Evolutionary conservation across 2,329 filamentous ascomycete genomes (phyloP).

Genomic region (Ustilaginoidea virens): DNA sequence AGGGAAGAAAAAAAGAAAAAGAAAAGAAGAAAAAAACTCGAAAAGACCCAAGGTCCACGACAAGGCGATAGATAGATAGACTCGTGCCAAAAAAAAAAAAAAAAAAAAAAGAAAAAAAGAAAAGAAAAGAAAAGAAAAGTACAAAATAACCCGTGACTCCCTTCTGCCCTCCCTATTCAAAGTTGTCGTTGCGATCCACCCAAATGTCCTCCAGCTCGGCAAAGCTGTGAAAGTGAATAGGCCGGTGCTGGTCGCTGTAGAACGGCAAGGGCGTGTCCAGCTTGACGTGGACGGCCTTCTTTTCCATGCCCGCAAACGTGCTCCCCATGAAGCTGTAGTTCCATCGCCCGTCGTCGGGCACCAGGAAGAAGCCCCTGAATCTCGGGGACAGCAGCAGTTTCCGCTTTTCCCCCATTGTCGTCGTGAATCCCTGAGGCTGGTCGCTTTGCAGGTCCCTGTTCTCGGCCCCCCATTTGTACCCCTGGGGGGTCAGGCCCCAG

Average conservation of each 20-base stretch:
- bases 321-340: slow-evolving; percentile 98
- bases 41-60: too few relatives aligned
- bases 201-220: slow-evolving; percentile 93
- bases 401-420: slow-evolving; percentile 85
- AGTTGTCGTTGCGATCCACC: slow-evolving; percentile 85
- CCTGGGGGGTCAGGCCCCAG: slow-evolving; percentile 80
- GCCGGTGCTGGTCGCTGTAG: slow-evolving; percentile 84
- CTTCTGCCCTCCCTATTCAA: too few relatives aligned
- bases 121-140: background rate
- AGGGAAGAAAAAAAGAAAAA: too few relatives aligned
- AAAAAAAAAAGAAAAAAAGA: background rate
- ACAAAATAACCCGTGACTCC: too few relatives aligned
- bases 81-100: background rate
- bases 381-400: slow-evolving; percentile 86
- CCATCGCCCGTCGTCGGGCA: slow-evolving; percentile 81
- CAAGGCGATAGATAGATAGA: too few relatives aligned
- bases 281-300: slow-evolving; percentile 81
- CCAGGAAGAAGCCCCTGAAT: slow-evolving; percentile 90
- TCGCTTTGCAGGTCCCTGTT: slow-evolving; percentile 90
- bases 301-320: slow-evolving; percentile 74
- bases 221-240: slow-evolving; percentile 94
- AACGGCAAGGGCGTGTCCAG: slow-evolving; percentile 82
- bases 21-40: too few relatives aligned
- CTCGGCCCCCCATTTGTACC: slow-evolving; percentile 93
- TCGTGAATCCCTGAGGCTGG: slow-evolving; percentile 85